A percentile compares a stretch with the other conserved stretches of the same genome.
Evolutionary conservation across 805 yeast genomes (phyloP).

Genomic region (Myxozyma kluyveri): DNA sequence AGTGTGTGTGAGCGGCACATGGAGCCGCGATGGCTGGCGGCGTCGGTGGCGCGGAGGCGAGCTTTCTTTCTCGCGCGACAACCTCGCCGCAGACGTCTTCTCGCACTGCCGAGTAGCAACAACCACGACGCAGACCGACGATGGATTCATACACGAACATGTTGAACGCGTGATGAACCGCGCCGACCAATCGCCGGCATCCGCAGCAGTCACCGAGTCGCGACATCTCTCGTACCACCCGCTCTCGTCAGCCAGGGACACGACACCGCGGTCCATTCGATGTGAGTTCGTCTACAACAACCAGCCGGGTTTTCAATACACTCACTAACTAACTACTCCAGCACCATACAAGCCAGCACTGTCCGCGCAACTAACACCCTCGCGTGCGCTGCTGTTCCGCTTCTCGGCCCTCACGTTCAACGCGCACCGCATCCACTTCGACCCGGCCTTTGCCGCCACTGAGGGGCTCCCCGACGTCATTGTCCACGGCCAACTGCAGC

Average conservation of each 20-base stretch:
- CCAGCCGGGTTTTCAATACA: background rate
- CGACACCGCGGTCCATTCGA: background rate
- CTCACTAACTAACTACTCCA: background rate
- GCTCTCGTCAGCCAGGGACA: background rate
- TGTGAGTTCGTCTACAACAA: background rate
- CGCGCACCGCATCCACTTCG: conserved; percentile 81
- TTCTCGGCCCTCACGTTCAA: conserved; percentile 78
- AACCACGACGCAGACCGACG: background rate
- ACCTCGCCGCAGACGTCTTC: background rate
- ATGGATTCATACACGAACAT: background rate
- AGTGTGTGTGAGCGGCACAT: background rate
- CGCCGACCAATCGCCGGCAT: background rate
- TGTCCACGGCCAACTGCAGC: conserved; percentile 79
- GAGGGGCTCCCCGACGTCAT: conserved; percentile 65
- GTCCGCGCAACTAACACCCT: conserved; percentile 17
- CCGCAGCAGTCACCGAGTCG: conserved; percentile 10
- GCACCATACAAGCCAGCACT: background rate
- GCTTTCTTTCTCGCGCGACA: conserved; percentile 7
- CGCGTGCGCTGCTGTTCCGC: conserved; percentile 21
- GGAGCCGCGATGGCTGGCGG: conserved; percentile 4
- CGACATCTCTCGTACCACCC: conserved; percentile 14
- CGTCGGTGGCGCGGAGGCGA: conserved; percentile 27
- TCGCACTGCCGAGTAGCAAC: background rate
- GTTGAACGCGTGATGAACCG: background rate
- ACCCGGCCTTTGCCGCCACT: conserved; percentile 49